Evolutionary conservation across 176 grass and related monocot species (phyloP), one percentile per base, ranked within the genome.

Genomic region (Hsuehochloa calcarea): DNA sequence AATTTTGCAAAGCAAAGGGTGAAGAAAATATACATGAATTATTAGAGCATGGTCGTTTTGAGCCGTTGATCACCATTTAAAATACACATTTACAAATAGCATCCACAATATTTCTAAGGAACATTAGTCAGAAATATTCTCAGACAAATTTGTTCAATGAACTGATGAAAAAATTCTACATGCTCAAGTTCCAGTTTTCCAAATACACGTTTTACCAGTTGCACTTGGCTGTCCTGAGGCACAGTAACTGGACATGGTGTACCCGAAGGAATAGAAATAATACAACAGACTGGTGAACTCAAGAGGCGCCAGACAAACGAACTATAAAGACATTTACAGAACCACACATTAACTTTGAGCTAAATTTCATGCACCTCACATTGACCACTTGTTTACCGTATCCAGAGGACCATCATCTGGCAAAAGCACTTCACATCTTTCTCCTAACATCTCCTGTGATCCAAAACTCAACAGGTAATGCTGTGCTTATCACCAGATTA

Each of bases 361-460:
- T 80, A 84, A 83, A 86, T 67, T 87, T 74, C 54, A 45, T 16
- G 37, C 69, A 56, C 80, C 80, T 75, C 85, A 63, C 80, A 83
- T 27, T 74, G 68, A 82, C 78, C 75, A 69, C 78, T 91, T 91
- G 87, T 91, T 87, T 91, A 91, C 89, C 70, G 27, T 84, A 70
- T 79, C 75, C 85, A 76, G 63, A 75, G 34, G 81, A 80, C 49
- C 50, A 83, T 72, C 85, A 68, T 67, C 69, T 45, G 80, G 56
- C 58, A 87, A 84, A 83, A 23, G 35, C 74, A 61, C 89, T 63
- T 22, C 80, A 74, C 59, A 90, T 65, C 80, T 19, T 51, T 62
- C 31, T 59, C 75, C 80, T 10, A 65, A 43, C 68, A 91, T 55
- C 62, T 88, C 77, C 78, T 83, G 74, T 74, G 79, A 89, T 87